Conservation (phyloP, 768 basidiomycete species). For the Pulveroboletus sp. region DNA sequence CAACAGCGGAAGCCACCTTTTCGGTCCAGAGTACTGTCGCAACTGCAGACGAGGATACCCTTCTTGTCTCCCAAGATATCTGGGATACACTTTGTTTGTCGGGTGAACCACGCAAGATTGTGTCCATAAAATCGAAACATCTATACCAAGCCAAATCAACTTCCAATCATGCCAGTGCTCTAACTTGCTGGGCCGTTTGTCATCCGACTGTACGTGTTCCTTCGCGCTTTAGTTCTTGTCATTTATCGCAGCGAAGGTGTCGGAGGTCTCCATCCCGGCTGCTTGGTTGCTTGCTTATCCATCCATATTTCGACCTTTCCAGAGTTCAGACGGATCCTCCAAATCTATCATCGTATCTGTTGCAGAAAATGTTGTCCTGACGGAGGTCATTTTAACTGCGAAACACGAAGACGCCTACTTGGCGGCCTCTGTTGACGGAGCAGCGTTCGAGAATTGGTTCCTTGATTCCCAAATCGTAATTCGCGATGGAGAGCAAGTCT, state of each 20-base stretch:
- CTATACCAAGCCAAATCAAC: conserved; percentile 1
- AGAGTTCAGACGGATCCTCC: conserved; percentile 1
- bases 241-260: conserved; percentile 31
- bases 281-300: conserved; percentile 38
- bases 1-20: conserved; percentile 27
- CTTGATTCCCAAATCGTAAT: conserved; percentile 43
- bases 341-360: conserved; percentile 19
- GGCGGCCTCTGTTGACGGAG: conserved; percentile 34
- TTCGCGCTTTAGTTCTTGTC: neutral
- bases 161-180: conserved; percentile 2
- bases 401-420: conserved; percentile 48
- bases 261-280: conserved; percentile 36
- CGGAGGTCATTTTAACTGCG: conserved; percentile 52
- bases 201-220: conserved; percentile 38
- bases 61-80: conserved; percentile 31
- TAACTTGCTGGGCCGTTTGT: conserved; percentile 35
- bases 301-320: conserved; percentile 34
- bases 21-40: conserved; percentile 13
- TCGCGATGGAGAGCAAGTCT: conserved; percentile 46
- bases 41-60: conserved; percentile 19
- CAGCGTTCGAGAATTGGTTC: conserved; percentile 43
- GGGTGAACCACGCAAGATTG: conserved; percentile 7
- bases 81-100: conserved; percentile 30
- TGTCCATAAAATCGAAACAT: conserved; percentile 26
- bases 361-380: conserved; percentile 37